phyloP scores from a whole-genome alignment of 352 stramenopile species.

The Phytopythium sindhum region DNA sequence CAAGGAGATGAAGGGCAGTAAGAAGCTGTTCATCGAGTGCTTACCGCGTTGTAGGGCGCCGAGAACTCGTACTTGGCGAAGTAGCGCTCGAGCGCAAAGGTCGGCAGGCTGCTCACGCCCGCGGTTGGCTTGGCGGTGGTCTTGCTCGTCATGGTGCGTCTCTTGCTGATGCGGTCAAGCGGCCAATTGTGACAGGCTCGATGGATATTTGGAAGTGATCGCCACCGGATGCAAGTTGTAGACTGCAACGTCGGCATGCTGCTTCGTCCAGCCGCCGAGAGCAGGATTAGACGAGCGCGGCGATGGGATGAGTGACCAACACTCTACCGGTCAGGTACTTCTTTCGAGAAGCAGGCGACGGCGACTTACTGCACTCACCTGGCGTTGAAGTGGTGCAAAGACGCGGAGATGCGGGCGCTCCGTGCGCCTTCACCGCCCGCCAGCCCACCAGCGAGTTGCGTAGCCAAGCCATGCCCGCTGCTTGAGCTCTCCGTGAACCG shows the following conservation, averaged over 20 bases:
- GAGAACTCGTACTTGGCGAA: slow-evolving; percentile 58
- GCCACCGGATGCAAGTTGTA: too few species aligned
- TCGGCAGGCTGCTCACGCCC: slow-evolving; percentile 13
- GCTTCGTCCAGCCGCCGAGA: neutral
- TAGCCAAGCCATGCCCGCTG: too few species aligned
- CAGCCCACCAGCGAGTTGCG: too few species aligned
- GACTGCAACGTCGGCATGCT: neutral
- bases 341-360: neutral
- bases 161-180: neutral
- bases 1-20: neutral
- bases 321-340: neutral
- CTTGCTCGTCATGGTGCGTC: neutral
- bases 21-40: neutral
- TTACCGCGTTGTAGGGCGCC: slow-evolving; percentile 27
- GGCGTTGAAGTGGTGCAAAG: neutral
- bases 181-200: neutral
- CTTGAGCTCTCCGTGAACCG: too few species aligned
- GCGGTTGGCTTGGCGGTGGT: neutral
- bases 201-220: neutral
- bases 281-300: neutral
- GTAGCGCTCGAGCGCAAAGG: slow-evolving; percentile 41
- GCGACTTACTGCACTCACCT: neutral
- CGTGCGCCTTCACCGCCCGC: too few species aligned
- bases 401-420: neutral
- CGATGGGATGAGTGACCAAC: slow-evolving; percentile 1